Evolutionary conservation across 768 basidiomycete species (phyloP).

Genomic region (Clitopilus hobsonii): DNA sequence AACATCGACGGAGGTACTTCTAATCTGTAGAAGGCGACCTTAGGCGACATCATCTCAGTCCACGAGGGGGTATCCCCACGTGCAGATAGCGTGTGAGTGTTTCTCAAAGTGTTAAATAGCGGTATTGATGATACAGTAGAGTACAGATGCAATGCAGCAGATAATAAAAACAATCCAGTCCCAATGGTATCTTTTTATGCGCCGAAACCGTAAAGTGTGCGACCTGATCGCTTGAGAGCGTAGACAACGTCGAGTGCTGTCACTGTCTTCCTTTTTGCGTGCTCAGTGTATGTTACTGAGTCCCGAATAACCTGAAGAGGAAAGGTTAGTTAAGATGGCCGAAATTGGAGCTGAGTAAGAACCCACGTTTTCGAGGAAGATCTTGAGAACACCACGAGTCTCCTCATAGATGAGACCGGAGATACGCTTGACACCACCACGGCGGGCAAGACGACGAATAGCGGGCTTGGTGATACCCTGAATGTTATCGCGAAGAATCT

Average conservation of each 20-base stretch:
- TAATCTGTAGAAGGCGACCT: neutral
- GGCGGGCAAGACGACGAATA: slow-evolving; percentile 77
- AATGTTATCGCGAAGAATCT: slow-evolving; percentile 79
- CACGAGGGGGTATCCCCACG: slow-evolving; percentile 4
- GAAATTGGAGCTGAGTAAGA: neutral
- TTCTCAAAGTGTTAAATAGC: slow-evolving; percentile 12
- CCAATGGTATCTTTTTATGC: slow-evolving; percentile 43
- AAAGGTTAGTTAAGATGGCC: slow-evolving; percentile 5
- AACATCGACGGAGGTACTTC: slow-evolving; percentile 30
- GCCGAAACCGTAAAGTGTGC: slow-evolving; percentile 92
- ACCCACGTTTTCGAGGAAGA: slow-evolving; percentile 57
- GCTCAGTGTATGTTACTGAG: slow-evolving; percentile 97
- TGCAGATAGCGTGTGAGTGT: slow-evolving; percentile 5
- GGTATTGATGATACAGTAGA: slow-evolving; percentile 15
- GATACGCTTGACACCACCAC: slow-evolving; percentile 82
- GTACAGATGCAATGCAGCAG: slow-evolving; percentile 11
- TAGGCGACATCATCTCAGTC: neutral
- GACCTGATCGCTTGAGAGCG: slow-evolving; percentile 79
- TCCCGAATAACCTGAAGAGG: slow-evolving; percentile 77
- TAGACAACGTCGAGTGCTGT: slow-evolving; percentile 93
- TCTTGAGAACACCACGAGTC: slow-evolving; percentile 78
- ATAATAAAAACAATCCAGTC: slow-evolving; percentile 4
- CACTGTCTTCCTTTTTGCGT: slow-evolving; percentile 93
- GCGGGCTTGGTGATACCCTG: slow-evolving; percentile 70
- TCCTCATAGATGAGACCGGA: slow-evolving; percentile 77